phyloP scores from a whole-genome alignment of 2,329 filamentous ascomycete genomes.

The Septoria petroselini region DNA sequence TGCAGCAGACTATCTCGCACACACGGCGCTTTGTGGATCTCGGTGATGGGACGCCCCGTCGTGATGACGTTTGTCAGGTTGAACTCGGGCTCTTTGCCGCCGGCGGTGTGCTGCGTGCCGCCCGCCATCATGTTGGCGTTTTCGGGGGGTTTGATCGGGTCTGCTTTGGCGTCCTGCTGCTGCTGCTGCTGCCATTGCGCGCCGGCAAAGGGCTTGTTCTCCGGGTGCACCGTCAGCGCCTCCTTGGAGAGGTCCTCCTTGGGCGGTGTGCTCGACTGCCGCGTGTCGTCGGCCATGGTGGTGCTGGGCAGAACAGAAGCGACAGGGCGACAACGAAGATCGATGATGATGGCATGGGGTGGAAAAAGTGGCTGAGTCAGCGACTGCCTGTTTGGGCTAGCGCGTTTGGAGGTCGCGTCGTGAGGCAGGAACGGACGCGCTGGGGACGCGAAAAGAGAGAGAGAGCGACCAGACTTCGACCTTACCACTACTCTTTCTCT shows the following conservation, averaged over 20 bases:
- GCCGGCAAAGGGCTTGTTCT: conserved; percentile 36
- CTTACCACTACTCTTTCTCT: neutral
- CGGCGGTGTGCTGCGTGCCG: conserved; percentile 58
- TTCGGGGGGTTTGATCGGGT: conserved; percentile 38
- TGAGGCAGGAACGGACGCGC: neutral
- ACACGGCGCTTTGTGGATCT: conserved; percentile 76
- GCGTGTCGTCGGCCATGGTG: conserved; percentile 48
- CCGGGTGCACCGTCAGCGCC: conserved; percentile 34
- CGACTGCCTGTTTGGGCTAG: neutral
- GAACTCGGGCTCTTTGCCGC: conserved; percentile 59
- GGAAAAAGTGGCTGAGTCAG: neutral
- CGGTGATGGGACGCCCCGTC: conserved; percentile 64
- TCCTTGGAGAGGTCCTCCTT: conserved; percentile 32
- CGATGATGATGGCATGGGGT: conserved; percentile 16
- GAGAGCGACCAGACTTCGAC: neutral
- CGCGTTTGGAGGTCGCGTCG: neutral
- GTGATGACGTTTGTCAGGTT: conserved; percentile 58
- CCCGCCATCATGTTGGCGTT: conserved; percentile 56
- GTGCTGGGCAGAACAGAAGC: neutral
- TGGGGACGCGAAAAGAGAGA: neutral
- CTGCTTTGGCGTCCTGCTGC: conserved; percentile 29
- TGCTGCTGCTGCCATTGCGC: conserved; percentile 40
- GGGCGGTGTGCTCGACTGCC: conserved; percentile 31
- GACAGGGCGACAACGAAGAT: neutral
- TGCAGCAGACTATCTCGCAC: conserved; percentile 77